Conservation (phyloP, 139 green algal species). For the Volvox africanus region DNA sequence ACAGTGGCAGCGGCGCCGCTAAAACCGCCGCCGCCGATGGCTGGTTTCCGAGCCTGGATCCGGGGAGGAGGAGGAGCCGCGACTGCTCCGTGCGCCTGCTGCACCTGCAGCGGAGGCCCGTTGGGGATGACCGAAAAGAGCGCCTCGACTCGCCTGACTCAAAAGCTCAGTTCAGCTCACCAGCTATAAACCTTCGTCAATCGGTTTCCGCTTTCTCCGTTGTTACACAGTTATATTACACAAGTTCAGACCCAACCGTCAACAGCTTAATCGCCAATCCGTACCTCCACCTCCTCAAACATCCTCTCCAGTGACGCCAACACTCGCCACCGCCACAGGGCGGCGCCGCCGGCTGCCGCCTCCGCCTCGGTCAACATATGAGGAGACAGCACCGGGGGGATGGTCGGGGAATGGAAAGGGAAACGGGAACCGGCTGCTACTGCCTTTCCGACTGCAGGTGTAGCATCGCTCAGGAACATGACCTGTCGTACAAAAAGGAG, state of each 20-base stretch:
- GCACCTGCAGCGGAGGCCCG: not conserved
- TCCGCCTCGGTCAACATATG: not conserved
- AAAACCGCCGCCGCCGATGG: not conserved
- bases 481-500: no score
- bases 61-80: not conserved
- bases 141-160: no score
- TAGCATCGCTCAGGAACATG: no score
- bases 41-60: not conserved
- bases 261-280: no score
- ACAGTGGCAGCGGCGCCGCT: not conserved
- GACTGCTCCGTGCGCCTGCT: not conserved
- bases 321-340: constrained; percentile 32
- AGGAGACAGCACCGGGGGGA: no score
- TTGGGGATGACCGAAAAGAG: no score
- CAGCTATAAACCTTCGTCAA: no score
- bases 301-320: constrained; percentile 38
- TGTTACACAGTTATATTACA: no score
- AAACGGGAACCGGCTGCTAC: not conserved
- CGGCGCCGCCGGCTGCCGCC: not conserved
- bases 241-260: no score
- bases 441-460: not conserved
- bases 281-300: constrained; percentile 25
- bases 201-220: no score
- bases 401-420: not conserved
- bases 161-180: no score